Percentiles rank a stretch among this genome's conserved stretches.
These are phyloP conservation scores for Knoxia roxburghii DNA, from an alignment of 257 asterid species.

Conservation along the genomic window DNA sequence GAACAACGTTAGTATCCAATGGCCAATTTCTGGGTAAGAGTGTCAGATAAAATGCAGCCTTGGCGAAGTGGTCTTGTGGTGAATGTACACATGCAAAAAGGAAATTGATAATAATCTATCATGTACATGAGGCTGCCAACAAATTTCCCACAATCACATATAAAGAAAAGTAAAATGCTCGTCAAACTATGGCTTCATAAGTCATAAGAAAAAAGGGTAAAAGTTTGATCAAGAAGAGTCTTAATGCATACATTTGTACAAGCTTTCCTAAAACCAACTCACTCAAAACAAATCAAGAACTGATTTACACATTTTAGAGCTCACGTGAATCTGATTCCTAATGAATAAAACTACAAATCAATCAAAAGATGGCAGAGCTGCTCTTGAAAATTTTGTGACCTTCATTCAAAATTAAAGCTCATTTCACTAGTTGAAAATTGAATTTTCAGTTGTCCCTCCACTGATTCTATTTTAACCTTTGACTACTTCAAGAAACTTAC, in stretches of 20 bases:
- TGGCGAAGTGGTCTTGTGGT: neutral
- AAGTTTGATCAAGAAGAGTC: neutral
- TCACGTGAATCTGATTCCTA: neutral
- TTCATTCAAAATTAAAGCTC: neutral
- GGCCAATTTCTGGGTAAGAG: neutral
- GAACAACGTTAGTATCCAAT: neutral
- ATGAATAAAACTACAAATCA: neutral
- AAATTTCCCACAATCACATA: neutral
- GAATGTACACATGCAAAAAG: neutral
- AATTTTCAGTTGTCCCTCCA: neutral
- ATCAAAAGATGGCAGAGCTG: neutral
- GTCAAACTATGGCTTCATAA: neutral
- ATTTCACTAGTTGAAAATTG: neutral
- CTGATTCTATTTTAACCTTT: neutral
- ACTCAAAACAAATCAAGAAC: neutral
- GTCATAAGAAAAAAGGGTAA: neutral
- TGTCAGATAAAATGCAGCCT: slow-evolving; percentile 7
- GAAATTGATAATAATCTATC: neutral
- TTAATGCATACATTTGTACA: neutral
- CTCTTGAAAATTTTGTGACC: neutral
- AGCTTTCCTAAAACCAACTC: neutral
- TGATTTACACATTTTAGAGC: neutral
- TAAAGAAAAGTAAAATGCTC: neutral
- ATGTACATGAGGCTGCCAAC: neutral
- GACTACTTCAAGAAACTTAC: neutral